Conservation (phyloP, 2,329 filamentous ascomycete species). For the Talaromyces sp. region DNA sequence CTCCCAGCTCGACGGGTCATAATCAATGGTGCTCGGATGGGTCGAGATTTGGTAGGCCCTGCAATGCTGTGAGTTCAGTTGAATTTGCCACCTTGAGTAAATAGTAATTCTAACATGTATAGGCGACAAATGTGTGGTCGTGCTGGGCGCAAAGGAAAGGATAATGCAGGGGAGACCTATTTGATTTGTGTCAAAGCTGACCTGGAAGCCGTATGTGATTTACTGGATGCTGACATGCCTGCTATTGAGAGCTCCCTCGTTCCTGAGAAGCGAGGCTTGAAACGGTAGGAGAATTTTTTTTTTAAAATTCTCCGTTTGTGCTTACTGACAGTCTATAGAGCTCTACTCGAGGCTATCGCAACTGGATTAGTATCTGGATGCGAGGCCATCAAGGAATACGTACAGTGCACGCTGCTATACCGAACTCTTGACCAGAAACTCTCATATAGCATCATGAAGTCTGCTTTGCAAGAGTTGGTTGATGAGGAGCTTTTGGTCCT, state of each 20-base stretch:
- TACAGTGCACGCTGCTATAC: slow-evolving; percentile 67
- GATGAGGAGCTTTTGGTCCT: slow-evolving; percentile 58
- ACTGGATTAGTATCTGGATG: slow-evolving; percentile 68
- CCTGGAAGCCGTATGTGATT: slow-evolving; percentile 68
- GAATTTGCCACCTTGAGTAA: slow-evolving; percentile 7
- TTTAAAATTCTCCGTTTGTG: neutral
- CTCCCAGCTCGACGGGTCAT: slow-evolving; percentile 73
- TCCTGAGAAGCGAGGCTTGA: slow-evolving; percentile 68
- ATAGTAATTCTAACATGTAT: slow-evolving; percentile 24
- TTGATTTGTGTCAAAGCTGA: slow-evolving; percentile 71
- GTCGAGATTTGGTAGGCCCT: slow-evolving; percentile 73
- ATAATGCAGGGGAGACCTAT: slow-evolving; percentile 76
- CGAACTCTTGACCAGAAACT: slow-evolving; percentile 56
- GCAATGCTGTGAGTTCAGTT: slow-evolving; percentile 62
- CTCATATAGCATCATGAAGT: slow-evolving; percentile 59
- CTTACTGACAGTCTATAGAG: slow-evolving; percentile 49
- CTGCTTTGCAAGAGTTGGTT: slow-evolving; percentile 62
- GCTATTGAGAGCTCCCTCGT: slow-evolving; percentile 69
- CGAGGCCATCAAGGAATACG: slow-evolving; percentile 68
- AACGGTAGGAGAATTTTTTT: slow-evolving; percentile 51
- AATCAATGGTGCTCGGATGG: slow-evolving; percentile 74
- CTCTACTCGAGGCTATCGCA: slow-evolving; percentile 70
- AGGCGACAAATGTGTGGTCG: slow-evolving; percentile 77
- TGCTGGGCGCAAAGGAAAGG: slow-evolving; percentile 77
- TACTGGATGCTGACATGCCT: slow-evolving; percentile 74